Percentiles rank a stretch among this genome's conserved stretches.
Evolutionary conservation across 2,329 filamentous ascomycete genomes (phyloP).

Genomic region (Nemania abortiva): DNA sequence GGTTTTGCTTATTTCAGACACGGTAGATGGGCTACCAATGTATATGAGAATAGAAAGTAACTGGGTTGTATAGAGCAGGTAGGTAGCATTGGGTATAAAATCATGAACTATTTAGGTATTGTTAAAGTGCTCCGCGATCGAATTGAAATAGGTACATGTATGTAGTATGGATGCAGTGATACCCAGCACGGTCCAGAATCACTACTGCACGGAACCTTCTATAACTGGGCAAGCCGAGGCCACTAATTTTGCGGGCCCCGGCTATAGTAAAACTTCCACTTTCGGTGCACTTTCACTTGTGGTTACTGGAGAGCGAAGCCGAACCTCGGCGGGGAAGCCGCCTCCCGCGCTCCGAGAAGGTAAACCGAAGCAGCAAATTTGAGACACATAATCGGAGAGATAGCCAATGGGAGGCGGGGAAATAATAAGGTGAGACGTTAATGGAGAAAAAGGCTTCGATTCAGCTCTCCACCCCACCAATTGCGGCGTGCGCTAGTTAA

Average conservation of each 20-base stretch:
- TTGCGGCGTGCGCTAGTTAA: constrained; percentile 1
- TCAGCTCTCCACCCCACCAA: constrained; percentile 1
- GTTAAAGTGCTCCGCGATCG: neutral
- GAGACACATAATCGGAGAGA: neutral
- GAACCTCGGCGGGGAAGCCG: constrained; percentile 34
- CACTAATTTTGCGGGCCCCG: neutral
- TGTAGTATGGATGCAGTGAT: too few species aligned
- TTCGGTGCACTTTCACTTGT: too few species aligned
- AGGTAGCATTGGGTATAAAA: neutral
- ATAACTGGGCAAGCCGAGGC: constrained; percentile 19
- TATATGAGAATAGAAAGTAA: constrained; percentile 1
- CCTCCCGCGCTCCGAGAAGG: constrained; percentile 26
- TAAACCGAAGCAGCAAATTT: constrained; percentile 25
- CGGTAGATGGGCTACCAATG: neutral
- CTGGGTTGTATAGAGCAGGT: neutral
- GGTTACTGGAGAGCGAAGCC: neutral
- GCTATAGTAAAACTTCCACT: neutral
- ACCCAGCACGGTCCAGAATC: too few species aligned
- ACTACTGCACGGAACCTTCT: neutral
- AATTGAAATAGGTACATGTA: too few species aligned
- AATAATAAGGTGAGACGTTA: constrained; percentile 20
- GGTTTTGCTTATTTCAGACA: neutral
- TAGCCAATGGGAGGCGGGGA: constrained; percentile 28
- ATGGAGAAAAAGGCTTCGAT: constrained; percentile 11
- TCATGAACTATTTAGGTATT: neutral